These are phyloP conservation scores for Eucalyptus regnans DNA, from an alignment of 345 rosid genomes.

Conservation along the genomic window DNA sequence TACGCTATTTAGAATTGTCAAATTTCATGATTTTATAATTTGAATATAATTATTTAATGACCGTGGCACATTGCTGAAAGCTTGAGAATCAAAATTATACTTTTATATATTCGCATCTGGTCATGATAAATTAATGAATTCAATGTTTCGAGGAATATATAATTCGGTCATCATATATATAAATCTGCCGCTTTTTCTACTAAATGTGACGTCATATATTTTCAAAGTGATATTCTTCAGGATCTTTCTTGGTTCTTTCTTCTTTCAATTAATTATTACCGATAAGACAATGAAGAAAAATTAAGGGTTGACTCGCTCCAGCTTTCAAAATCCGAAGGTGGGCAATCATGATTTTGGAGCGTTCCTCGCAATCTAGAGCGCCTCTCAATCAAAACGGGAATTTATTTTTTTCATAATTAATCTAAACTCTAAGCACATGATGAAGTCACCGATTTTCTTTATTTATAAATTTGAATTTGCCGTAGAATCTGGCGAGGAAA, in stretches of 20 bases:
- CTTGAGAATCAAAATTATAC: background rate
- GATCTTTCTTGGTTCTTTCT: background rate
- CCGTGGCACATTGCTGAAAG: background rate
- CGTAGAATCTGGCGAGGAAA: background rate
- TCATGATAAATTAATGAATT: background rate
- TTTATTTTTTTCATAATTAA: background rate
- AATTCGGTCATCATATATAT: background rate
- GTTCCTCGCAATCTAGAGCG: background rate
- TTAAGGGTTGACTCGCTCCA: background rate
- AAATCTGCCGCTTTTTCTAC: background rate
- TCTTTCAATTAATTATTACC: background rate
- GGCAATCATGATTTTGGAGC: background rate
- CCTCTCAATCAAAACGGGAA: background rate
- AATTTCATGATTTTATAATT: background rate
- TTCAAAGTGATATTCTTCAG: background rate
- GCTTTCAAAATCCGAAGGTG: background rate
- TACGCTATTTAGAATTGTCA: background rate
- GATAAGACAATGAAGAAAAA: background rate
- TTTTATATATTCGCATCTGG: background rate
- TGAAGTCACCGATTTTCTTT: background rate
- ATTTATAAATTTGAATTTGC: background rate
- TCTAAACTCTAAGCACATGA: background rate
- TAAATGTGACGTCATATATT: background rate
- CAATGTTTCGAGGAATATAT: background rate
- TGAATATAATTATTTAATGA: background rate